Percentiles rank a stretch among this genome's conserved stretches.
These are phyloP conservation scores for Bruguiera sexangula DNA, from an alignment of 345 rosid species.

Conservation along the genomic window DNA sequence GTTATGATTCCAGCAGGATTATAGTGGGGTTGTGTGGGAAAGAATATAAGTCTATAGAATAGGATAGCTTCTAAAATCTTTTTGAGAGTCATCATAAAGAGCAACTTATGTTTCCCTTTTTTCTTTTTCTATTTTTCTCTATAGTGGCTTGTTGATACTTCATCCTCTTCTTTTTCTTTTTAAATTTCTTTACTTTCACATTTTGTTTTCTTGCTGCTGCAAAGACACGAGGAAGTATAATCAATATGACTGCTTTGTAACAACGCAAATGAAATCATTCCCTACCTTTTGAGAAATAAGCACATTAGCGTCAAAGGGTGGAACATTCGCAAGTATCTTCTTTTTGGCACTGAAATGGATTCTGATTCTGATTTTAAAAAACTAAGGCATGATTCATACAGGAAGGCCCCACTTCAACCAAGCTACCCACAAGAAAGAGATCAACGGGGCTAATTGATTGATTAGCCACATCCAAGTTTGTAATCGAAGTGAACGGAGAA, in stretches of 20 bases:
- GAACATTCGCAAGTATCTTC: constrained; percentile 34
- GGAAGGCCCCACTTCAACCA: constrained; percentile 25
- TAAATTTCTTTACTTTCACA: constrained; percentile 4
- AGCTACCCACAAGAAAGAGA: constrained; percentile 17
- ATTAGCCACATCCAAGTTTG: constrained; percentile 32
- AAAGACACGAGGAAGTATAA: constrained; percentile 16
- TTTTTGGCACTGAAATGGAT: constrained; percentile 43
- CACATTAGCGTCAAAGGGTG: constrained; percentile 18
- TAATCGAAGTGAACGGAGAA: constrained; percentile 32
- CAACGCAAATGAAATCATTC: constrained; percentile 44
- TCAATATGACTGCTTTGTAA: constrained; percentile 43
- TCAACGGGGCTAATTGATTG: constrained; percentile 22
- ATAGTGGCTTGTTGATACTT: constrained; percentile 33
- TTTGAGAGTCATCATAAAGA: constrained; percentile 25
- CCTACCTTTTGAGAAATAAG: constrained; percentile 36
- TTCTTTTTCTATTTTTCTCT: constrained; percentile 1
- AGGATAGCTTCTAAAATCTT: constrained; percentile 13
- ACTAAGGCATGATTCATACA: constrained; percentile 25
- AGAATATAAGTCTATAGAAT: constrained; percentile 16
- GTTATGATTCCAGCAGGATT: constrained; percentile 14
- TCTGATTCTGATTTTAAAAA: constrained; percentile 34
- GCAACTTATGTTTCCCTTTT: constrained; percentile 3
- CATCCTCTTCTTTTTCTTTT: background rate
- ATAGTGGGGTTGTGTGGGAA: constrained; percentile 18
- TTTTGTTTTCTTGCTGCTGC: constrained; percentile 25